A percentile compares a stretch with the other conserved stretches of the same genome.
phyloP scores from a whole-genome alignment of 306 rosid species.

The Mimosa pudica region DNA sequence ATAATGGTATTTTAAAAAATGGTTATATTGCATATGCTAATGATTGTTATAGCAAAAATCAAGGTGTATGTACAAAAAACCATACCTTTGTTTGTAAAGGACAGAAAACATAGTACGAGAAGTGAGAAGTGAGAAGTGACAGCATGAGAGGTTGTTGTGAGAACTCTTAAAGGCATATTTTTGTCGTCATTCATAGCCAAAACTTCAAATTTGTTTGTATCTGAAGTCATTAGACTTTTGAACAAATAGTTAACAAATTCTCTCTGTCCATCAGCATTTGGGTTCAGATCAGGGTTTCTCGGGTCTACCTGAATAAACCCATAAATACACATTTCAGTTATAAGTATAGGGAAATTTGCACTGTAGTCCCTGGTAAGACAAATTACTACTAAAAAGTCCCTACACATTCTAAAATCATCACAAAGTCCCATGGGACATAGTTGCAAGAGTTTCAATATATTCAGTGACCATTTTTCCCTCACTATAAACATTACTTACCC shows the following conservation, averaged over 20 bases:
- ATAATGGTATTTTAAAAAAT: neutral
- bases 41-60: neutral
- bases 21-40: neutral
- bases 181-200: slow-evolving; percentile 64
- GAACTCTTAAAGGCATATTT: slow-evolving; percentile 85
- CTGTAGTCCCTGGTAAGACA: too few relatives aligned
- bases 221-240: neutral
- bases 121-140: slow-evolving; percentile 50
- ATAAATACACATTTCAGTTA: neutral
- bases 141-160: slow-evolving; percentile 87
- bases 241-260: neutral
- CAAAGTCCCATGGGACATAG: too few relatives aligned
- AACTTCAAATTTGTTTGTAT: neutral
- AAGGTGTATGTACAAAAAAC: neutral
- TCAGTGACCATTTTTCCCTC: too few relatives aligned
- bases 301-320: slow-evolving; percentile 46
- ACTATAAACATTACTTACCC: too few relatives aligned
- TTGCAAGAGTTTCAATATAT: too few relatives aligned
- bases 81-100: slow-evolving; percentile 75
- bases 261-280: neutral
- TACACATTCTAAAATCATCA: too few relatives aligned
- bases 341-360: too few relatives aligned
- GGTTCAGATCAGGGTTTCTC: slow-evolving; percentile 51
- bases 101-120: slow-evolving; percentile 64
- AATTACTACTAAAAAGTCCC: too few relatives aligned